Evolutionary conservation across 116 monocot genomes (phyloP).

Genomic region (Zostera marina): DNA sequence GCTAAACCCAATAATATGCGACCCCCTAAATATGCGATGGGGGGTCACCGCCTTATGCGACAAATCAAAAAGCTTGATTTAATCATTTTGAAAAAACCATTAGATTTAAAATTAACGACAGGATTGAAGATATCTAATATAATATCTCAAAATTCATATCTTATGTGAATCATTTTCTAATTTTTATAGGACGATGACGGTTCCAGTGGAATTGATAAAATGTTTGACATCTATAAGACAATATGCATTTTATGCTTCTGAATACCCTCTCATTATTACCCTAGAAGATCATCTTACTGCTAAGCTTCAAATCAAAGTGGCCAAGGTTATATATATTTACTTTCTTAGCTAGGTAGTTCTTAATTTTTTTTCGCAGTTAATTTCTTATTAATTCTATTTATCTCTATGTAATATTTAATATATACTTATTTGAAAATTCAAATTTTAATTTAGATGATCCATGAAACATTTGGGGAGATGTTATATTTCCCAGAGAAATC

Average conservation of each 20-base stretch:
- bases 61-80: slow-evolving; percentile 1
- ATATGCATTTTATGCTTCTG: slow-evolving; percentile 51
- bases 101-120: too few relatives aligned
- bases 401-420: too few relatives aligned
- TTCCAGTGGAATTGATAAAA: slow-evolving; percentile 62
- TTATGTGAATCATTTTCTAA: too few relatives aligned
- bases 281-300: slow-evolving; percentile 73
- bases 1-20: too few relatives aligned
- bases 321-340: slow-evolving; percentile 24
- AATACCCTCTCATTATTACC: slow-evolving; percentile 67
- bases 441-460: slow-evolving; percentile 51
- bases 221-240: slow-evolving; percentile 65
- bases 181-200: slow-evolving; percentile 75
- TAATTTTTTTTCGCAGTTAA: slow-evolving; percentile 1
- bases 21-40: too few relatives aligned
- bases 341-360: neutral
- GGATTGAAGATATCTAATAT: too few relatives aligned
- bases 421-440: too few relatives aligned
- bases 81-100: too few relatives aligned
- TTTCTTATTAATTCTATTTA: neutral
- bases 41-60: too few relatives aligned
- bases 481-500: slow-evolving; percentile 56
- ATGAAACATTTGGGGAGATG: slow-evolving; percentile 58
- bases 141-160: too few relatives aligned
- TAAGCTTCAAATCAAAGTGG: slow-evolving; percentile 71